A percentile compares a stretch with the other conserved stretches of the same genome.
These are phyloP conservation scores for Neurospora pannonica DNA, from an alignment of 495 filamentous ascomycete species.

Conservation along the genomic window DNA sequence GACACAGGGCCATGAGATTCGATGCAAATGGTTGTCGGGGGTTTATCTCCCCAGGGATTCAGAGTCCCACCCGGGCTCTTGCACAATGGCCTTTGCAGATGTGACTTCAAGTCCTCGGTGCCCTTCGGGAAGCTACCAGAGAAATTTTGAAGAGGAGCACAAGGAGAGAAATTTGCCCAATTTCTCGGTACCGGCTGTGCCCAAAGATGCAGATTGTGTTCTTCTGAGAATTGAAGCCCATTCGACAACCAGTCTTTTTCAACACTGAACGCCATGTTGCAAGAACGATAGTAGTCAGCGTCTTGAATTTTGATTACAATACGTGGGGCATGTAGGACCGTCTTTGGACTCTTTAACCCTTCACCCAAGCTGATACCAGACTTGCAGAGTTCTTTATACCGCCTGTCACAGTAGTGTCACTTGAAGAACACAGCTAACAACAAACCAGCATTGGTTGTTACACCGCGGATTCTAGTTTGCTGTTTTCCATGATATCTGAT, in stretches of 20 bases:
- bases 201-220: background rate
- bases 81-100: too few species aligned
- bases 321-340: background rate
- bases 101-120: background rate
- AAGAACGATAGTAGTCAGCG: background rate
- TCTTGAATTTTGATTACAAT: background rate
- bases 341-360: background rate
- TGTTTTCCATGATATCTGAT: too few species aligned
- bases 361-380: background rate
- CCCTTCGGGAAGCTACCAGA: too few species aligned
- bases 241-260: background rate
- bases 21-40: background rate
- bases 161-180: accelerated
- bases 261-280: background rate
- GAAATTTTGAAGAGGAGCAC: background rate
- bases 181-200: background rate
- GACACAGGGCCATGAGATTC: background rate
- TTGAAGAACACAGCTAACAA: background rate
- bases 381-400: background rate
- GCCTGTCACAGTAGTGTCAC: too few species aligned
- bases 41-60: background rate
- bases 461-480: background rate
- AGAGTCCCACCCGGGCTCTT: too few species aligned
- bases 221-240: background rate
- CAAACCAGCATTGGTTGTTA: background rate